Evolutionary conservation across 2,329 filamentous ascomycete species (phyloP).

Genomic region (Pseudodiploospora longispora): DNA sequence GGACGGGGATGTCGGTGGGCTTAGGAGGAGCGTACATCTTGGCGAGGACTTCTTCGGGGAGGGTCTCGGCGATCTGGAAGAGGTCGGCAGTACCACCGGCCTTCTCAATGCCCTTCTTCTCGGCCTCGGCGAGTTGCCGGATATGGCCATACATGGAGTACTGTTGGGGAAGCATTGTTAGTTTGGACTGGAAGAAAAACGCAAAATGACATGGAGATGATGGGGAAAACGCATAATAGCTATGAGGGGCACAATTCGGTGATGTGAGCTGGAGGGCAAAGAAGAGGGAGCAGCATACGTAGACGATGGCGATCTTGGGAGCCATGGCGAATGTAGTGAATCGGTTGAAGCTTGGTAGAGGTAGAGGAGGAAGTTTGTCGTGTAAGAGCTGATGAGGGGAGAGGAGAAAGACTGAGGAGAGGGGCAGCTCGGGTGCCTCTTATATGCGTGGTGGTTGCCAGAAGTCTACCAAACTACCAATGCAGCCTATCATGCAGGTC

Average conservation of each 20-base stretch:
- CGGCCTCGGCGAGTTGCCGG: slow-evolving; percentile 72
- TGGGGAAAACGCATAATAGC: background rate
- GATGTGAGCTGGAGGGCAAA: too few relatives aligned
- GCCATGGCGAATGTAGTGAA: slow-evolving; percentile 53
- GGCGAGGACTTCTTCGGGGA: slow-evolving; percentile 67
- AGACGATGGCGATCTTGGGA: slow-evolving; percentile 87
- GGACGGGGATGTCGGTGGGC: slow-evolving; percentile 55
- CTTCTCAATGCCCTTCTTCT: slow-evolving; percentile 82
- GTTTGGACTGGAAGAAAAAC: background rate
- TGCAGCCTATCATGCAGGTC: too few relatives aligned
- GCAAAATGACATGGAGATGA: background rate
- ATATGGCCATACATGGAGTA: slow-evolving; percentile 96
- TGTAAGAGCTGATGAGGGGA: slow-evolving; percentile 8
- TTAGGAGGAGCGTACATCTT: slow-evolving; percentile 92
- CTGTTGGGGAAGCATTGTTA: slow-evolving; percentile 32
- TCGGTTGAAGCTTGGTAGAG: background rate
- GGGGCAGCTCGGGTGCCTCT: too few relatives aligned
- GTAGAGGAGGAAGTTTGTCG: slow-evolving; percentile 1
- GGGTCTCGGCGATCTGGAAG: slow-evolving; percentile 86
- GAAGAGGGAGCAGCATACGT: slow-evolving; percentile 46
- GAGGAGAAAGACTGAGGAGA: too few relatives aligned
- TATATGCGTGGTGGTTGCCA: too few relatives aligned
- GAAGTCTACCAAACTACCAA: too few relatives aligned
- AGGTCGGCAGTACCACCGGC: slow-evolving; percentile 76
- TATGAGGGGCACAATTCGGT: background rate